Conservation (phyloP, 139 green algal genomes). For the Astrephomene gubernaculifera region DNA sequence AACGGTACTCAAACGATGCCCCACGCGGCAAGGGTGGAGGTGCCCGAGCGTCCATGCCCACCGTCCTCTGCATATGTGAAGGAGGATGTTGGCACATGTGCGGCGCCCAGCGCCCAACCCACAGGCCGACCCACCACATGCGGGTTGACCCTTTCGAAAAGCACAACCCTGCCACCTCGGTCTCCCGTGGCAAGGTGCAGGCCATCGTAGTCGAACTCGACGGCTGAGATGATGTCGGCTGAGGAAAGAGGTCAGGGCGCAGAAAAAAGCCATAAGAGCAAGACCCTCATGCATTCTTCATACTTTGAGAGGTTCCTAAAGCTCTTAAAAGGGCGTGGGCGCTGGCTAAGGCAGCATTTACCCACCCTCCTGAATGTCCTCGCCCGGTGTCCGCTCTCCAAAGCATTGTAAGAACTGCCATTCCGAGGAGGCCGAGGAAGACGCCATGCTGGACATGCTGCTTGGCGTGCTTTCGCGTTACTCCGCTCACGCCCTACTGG, state of each 20-base stretch:
- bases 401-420: slow-evolving; percentile 99
- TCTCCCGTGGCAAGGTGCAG: slow-evolving; percentile 97
- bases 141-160: slow-evolving; percentile 91
- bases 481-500: slow-evolving; percentile 5
- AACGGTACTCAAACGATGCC: slow-evolving; percentile 90
- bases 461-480: background rate
- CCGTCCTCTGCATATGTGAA: slow-evolving; percentile 47
- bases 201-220: slow-evolving; percentile 96
- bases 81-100: slow-evolving; percentile 10
- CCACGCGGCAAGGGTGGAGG: slow-evolving; percentile 44
- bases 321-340: background rate
- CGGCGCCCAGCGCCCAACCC: slow-evolving; percentile 11
- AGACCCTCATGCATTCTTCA: background rate
- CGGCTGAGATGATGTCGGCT: slow-evolving; percentile 99
- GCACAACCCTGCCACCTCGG: slow-evolving; percentile 94
- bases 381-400: slow-evolving; percentile 91
- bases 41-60: slow-evolving; percentile 63
- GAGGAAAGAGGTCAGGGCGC: slow-evolving; percentile 50
- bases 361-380: slow-evolving; percentile 96
- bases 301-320: background rate
- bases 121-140: slow-evolving; percentile 46
- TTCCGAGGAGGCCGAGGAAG: slow-evolving; percentile 56
- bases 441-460: slow-evolving; percentile 31
- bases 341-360: background rate
- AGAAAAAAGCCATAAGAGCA: background rate